These are phyloP conservation scores for Bolboschoenus planiculmis DNA, from an alignment of 176 grass and related monocot species.

Conservation along the genomic window DNA sequence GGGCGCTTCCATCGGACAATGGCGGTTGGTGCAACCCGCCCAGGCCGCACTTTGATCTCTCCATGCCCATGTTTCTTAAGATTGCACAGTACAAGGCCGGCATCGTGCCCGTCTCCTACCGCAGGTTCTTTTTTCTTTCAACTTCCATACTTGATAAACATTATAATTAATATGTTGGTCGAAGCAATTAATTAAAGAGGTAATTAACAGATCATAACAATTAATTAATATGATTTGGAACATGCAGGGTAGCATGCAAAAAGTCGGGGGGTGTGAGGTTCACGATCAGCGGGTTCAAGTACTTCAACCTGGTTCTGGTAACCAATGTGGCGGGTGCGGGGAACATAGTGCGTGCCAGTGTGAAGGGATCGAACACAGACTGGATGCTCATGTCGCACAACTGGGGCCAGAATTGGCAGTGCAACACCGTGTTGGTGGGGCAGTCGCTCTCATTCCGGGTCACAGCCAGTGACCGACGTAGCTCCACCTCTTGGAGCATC, in stretches of 20 bases:
- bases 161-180: no score
- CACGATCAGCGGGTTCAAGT: slow-evolving; percentile 69
- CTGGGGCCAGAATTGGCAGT: slow-evolving; percentile 98
- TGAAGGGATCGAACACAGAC: slow-evolving; percentile 41
- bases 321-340: slow-evolving; percentile 73
- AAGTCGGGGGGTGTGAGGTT: slow-evolving; percentile 56
- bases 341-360: slow-evolving; percentile 49
- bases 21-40: slow-evolving; percentile 96
- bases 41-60: slow-evolving; percentile 71
- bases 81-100: slow-evolving; percentile 82
- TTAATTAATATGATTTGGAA: neutral
- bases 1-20: slow-evolving; percentile 62
- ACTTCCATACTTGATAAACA: no score
- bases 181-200: neutral
- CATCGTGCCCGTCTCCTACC: slow-evolving; percentile 81
- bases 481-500: slow-evolving; percentile 55
- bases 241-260: slow-evolving; percentile 43
- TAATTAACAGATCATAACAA: no score
- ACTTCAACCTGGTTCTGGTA: slow-evolving; percentile 93
- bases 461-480: slow-evolving; percentile 55
- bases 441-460: slow-evolving; percentile 68
- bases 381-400: slow-evolving; percentile 80
- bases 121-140: slow-evolving; percentile 41
- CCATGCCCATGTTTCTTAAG: slow-evolving; percentile 88
- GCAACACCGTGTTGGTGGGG: slow-evolving; percentile 51